Conservation (phyloP, 805 yeast genomes). For the Suhomyces sp. region DNA sequence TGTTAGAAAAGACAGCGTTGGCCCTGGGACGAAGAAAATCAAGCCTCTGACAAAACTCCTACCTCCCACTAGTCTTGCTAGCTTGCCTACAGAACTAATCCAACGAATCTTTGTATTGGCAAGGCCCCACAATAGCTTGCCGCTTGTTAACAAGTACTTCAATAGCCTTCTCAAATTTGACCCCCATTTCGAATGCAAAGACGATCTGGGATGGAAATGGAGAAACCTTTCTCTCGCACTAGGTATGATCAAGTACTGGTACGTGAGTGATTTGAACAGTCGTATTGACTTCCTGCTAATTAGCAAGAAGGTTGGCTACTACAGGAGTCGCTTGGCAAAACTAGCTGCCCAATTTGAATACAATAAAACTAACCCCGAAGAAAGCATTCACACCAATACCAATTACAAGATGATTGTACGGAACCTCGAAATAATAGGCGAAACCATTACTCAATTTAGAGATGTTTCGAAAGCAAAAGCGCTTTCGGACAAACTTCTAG, state of each 20-base stretch:
- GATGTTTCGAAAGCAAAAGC: neutral
- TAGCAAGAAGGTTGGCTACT: conserved; percentile 12
- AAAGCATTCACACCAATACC: neutral
- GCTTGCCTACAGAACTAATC: conserved; percentile 44
- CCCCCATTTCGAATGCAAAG: neutral
- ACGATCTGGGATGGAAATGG: conserved; percentile 12
- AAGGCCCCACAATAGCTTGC: conserved; percentile 32
- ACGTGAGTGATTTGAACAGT: conserved; percentile 19
- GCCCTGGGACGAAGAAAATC: neutral
- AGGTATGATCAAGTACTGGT: conserved; percentile 22
- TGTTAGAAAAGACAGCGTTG: too few species aligned
- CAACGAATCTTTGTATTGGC: conserved; percentile 37
- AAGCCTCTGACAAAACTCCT: neutral
- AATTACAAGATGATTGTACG: neutral
- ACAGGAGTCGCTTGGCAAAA: conserved; percentile 2
- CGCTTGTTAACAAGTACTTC: conserved; percentile 31
- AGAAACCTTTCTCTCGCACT: conserved; percentile 14
- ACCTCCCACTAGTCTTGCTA: conserved; percentile 17
- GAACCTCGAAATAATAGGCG: neutral
- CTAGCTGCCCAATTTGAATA: neutral
- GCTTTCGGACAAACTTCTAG: conserved; percentile 3
- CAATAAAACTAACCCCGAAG: neutral
- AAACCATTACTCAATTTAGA: neutral
- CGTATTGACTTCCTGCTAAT: conserved; percentile 13
- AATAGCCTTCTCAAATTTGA: conserved; percentile 23